Percentiles rank a stretch among this genome's conserved stretches.
phyloP scores from a whole-genome alignment of 371 early-diverging fungal species.

The Rhizomucor miehei region DNA sequence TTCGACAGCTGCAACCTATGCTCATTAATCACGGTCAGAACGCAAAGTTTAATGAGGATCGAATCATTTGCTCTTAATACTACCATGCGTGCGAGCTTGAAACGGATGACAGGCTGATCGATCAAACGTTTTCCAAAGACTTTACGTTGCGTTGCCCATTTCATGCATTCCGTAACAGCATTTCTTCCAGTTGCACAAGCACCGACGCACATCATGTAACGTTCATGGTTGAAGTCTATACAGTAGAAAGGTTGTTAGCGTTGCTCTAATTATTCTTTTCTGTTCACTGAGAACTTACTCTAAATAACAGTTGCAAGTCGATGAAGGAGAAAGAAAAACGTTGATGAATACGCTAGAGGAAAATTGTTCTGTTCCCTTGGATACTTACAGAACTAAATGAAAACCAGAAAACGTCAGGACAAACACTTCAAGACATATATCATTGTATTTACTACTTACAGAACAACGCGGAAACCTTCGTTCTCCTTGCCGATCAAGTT shows the following conservation, averaged over 20 bases:
- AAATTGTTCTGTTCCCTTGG: too few relatives aligned
- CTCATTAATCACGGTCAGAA: constrained; percentile 10
- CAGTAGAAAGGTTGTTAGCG: neutral
- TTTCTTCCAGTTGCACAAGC: constrained; percentile 11
- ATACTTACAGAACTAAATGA: constrained; percentile 1
- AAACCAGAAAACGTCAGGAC: neutral
- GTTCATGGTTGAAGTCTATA: constrained; percentile 82
- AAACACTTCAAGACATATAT: neutral
- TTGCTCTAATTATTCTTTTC: too few relatives aligned
- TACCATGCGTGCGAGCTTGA: constrained; percentile 61
- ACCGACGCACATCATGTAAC: constrained; percentile 24
- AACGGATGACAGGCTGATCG: constrained; percentile 63
- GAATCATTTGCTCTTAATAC: constrained; percentile 3
- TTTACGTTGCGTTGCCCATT: constrained; percentile 84
- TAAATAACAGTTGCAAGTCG: too few relatives aligned
- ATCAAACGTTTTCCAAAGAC: constrained; percentile 78
- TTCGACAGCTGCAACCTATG: constrained; percentile 54
- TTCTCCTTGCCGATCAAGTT: constrained; percentile 87
- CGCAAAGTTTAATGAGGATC: constrained; percentile 4
- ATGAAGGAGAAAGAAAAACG: neutral
- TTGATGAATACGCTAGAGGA: too few relatives aligned
- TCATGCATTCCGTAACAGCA: constrained; percentile 51
- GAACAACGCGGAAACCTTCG: constrained; percentile 79
- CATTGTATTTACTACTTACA: constrained; percentile 23
- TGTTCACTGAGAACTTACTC: too few relatives aligned